Base-by-base conservation (phyloP, 2,329 filamentous ascomycete genomes). In the Alternaria atra region DNA sequence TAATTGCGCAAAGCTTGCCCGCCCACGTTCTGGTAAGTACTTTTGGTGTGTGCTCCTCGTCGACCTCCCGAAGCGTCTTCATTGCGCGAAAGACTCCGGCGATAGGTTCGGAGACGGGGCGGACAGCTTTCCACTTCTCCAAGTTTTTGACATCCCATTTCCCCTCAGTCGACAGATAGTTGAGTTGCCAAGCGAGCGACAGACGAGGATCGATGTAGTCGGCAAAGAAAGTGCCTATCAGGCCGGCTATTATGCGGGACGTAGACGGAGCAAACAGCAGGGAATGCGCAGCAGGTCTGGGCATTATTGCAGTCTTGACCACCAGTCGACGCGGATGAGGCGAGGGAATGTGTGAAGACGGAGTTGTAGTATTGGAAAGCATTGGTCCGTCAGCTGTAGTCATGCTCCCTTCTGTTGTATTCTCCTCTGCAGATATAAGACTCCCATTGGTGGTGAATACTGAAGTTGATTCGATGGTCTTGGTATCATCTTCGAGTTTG, bases 91-190 rank as follows among this genome's bases (percentile, higher is more conserved):
- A 97, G 5, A 93, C 83, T 13, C 88, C 87, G 0, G 86, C 91
- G 61, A 98, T 95, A 4, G 90, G 89, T 1, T 86, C 84, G 0
- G 92, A 96, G 1, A 97, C 91, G 0, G 93, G 91, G 1, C 83
- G 80, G 1, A 96, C 91, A 17, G 88, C 88, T 77, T 92, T 87
- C 94, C 94, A 98, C 75, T 98, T 98, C 60, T 87, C 89, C 10
- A 97, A 84, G 73, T 98, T 98, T 81, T 98, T 98, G 68, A 98
- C 93, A 73, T 97, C 94, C 94, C 94, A 98, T 80, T 98, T 98
- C 3, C 94, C 94, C 68, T 93, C 91, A 2, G 91, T 92, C 2
- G 91, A 92, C 25, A 98, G 87, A 71, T 95, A 90, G 70, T 94
- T 91, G 15, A 98, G 84, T 79, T 98, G 94, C 94, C 94, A 98